Percentiles rank a stretch among this genome's conserved stretches.
Evolutionary conservation across 306 rosid genomes (phyloP).

Genomic region (Cucurbita ficifolia): DNA sequence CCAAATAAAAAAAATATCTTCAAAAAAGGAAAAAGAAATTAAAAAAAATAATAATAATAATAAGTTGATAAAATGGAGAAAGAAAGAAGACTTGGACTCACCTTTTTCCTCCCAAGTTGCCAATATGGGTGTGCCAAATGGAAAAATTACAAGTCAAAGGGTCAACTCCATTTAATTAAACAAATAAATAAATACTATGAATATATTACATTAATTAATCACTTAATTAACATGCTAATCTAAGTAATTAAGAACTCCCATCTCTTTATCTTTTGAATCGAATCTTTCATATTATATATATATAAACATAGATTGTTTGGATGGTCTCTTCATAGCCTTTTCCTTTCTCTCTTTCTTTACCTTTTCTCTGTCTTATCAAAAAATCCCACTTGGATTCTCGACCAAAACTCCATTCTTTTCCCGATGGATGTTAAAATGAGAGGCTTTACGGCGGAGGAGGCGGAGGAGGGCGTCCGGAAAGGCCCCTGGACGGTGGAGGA

Average conservation of each 20-base stretch:
- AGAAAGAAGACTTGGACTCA: not conserved
- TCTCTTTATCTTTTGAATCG: no score
- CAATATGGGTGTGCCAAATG: not conserved
- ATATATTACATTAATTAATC: not conserved
- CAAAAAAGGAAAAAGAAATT: not conserved
- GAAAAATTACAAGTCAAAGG: not conserved
- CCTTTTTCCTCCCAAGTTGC: not conserved
- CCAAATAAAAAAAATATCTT: not conserved
- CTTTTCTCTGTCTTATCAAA: not conserved
- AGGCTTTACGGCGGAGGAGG: not conserved
- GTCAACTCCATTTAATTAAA: not conserved
- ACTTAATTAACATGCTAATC: not conserved
- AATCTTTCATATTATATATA: no score
- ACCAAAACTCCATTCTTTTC: no score
- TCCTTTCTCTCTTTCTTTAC: not conserved
- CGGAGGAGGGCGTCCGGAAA: constrained; percentile 15
- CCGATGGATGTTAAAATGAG: not conserved
- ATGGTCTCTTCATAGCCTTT: not conserved
- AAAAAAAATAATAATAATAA: not conserved
- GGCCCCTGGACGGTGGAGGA: constrained; percentile 38
- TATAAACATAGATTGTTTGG: not conserved
- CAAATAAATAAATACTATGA: no score
- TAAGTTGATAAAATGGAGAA: not conserved
- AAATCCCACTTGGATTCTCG: not conserved
- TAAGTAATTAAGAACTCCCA: not conserved